These are phyloP conservation scores for Paspalum notatum DNA, from an alignment of 176 grass and related monocot species.

Conservation along the genomic window DNA sequence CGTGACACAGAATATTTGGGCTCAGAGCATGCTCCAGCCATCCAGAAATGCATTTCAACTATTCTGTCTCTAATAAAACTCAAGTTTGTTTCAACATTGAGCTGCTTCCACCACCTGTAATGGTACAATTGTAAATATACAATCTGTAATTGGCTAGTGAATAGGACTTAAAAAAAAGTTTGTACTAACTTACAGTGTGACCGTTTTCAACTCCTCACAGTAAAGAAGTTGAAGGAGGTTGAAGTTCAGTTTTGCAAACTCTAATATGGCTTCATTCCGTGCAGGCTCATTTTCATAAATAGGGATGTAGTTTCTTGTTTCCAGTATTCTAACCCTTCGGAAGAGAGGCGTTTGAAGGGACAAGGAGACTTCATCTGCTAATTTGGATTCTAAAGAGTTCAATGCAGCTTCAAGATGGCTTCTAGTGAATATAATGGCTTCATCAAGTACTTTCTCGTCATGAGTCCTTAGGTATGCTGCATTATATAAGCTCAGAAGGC, in stretches of 20 bases:
- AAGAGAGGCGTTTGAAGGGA: slow-evolving; percentile 22
- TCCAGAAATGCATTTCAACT: slow-evolving; percentile 42
- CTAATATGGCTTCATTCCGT: slow-evolving; percentile 38
- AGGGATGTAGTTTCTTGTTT: slow-evolving; percentile 44
- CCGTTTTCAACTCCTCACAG: slow-evolving; percentile 35
- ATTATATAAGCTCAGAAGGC: slow-evolving; percentile 44
- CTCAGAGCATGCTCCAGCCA: slow-evolving; percentile 28
- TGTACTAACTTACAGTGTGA: slow-evolving; percentile 34
- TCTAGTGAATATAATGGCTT: slow-evolving; percentile 42
- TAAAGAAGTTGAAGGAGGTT: slow-evolving; percentile 50
- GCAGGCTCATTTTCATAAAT: slow-evolving; percentile 33
- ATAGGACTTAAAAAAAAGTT: not conserved
- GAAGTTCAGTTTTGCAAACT: slow-evolving; percentile 49
- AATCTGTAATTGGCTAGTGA: not conserved
- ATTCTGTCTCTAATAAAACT: slow-evolving; percentile 28
- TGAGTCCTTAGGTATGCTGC: slow-evolving; percentile 42
- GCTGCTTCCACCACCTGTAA: slow-evolving; percentile 32
- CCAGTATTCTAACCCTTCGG: slow-evolving; percentile 28
- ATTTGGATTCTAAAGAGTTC: not conserved
- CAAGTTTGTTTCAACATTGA: not conserved
- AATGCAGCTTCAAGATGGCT: not conserved
- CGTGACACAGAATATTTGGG: slow-evolving; percentile 22
- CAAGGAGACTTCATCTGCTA: not conserved
- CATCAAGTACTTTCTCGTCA: slow-evolving; percentile 43
- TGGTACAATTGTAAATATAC: not conserved